These are phyloP conservation scores for Suhomyces xylopsoci DNA, from an alignment of 805 yeast species.

Conservation along the genomic window DNA sequence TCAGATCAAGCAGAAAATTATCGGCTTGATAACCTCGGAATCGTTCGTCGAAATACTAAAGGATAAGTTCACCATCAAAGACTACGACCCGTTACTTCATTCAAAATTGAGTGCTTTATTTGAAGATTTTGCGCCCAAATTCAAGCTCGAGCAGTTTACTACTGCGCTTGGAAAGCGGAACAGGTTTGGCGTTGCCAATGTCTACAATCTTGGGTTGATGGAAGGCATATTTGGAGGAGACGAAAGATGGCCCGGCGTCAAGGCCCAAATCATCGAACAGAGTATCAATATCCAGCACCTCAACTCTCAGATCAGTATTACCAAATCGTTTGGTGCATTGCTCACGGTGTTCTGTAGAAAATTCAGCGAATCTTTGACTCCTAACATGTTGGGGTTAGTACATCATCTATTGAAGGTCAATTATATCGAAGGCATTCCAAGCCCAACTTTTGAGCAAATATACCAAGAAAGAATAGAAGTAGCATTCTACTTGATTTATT, in stretches of 20 bases:
- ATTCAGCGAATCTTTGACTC: constrained; percentile 25
- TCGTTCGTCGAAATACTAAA: constrained; percentile 31
- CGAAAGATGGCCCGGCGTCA: constrained; percentile 36
- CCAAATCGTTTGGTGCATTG: constrained; percentile 77
- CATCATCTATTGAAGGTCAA: constrained; percentile 51
- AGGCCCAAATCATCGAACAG: constrained; percentile 51
- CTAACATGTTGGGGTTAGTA: constrained; percentile 35
- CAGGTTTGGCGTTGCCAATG: constrained; percentile 49
- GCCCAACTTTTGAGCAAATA: constrained; percentile 47
- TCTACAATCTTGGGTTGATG: constrained; percentile 61
- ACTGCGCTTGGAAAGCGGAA: constrained; percentile 43
- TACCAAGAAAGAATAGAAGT: constrained; percentile 65
- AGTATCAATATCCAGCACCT: constrained; percentile 63
- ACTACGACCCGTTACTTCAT: constrained; percentile 47
- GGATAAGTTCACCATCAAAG: constrained; percentile 39
- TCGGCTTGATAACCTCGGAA: constrained; percentile 36
- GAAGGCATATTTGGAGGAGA: constrained; percentile 52
- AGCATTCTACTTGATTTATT: constrained; percentile 50
- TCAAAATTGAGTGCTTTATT: constrained; percentile 46
- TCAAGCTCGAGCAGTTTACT: constrained; percentile 50
- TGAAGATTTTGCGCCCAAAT: constrained; percentile 44
- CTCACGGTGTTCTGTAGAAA: constrained; percentile 61
- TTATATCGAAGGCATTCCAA: constrained; percentile 48
- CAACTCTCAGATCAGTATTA: constrained; percentile 63
- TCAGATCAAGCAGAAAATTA: constrained; percentile 40